Base-by-base conservation (phyloP, 179 eudicot species). In the Pouteria campechiana region DNA sequence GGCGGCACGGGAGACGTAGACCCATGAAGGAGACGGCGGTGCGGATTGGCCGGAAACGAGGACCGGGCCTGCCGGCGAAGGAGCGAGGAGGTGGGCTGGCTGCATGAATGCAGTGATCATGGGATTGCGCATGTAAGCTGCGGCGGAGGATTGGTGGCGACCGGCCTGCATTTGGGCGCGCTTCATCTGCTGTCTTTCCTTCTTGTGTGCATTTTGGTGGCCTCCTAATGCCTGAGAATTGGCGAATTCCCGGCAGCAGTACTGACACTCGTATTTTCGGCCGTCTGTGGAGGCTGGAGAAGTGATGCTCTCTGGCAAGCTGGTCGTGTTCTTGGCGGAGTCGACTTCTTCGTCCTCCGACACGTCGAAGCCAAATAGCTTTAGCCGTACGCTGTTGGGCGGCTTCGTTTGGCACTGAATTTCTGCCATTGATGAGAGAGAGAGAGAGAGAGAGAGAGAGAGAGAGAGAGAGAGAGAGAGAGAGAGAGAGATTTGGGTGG, bases 151-250 rank as follows among this genome's bases (percentile, higher is more conserved):
- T n/a, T n/a, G n/a, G 71, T 62, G 65, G 16, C 95, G 60, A 4
- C 48, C 46, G 18, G 95, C 95, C 35, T 78, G 88, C 32, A 81
- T 30, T 52, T 85, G 87, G 0, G 88, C 96, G 2, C 96, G 66
- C 32, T 78, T 78, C 1, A 67, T 40, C 10, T 70, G 89, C 7
- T 80, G 89, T 0, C 92, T 41, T 27, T 81, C 92, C 34, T 81
- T 81, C 20, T 81, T 81, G 53, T 81, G 92, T 3, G 92, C 92
- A 63, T 81, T 79, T 46, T 89, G 97, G 55, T 89, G 97, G 15
- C 97, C 97, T 3, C 97, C 97, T 17, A 89, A 45, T 2, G 97
- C 97, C 40, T 89, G 97, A 0, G 97, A 89, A 65, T 85, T 89
- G 1, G 87, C 93, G 47, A 89, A 89, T 44, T 85, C 90, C 0